Base-by-base conservation (phyloP, 2,329 filamentous ascomycete species). In the Cercospora berteroae region DNA sequence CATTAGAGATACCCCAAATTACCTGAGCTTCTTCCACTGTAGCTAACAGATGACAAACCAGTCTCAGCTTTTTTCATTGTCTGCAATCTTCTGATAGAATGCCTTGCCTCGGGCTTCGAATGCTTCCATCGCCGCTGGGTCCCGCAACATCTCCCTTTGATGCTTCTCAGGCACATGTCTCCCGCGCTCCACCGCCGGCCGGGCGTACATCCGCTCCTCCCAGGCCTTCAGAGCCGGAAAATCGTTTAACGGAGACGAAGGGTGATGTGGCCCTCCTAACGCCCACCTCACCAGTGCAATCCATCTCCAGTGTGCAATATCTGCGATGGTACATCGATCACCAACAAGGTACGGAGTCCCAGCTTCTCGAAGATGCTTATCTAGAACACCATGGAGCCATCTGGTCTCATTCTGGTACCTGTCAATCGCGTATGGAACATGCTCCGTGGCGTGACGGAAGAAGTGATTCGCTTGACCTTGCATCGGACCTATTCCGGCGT, bases 241-340 rank as follows among this genome's bases (percentile, higher is more conserved):
- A 68, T 93, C 88, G 0, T 88, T 82, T 60, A 94, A 86, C 18
- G 64, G 64, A 23, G 42, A 33, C 12, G 48, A 61, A 5, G 67
- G 63, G 18, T 56, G 56, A 16, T 57, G 36, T 60, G 92, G 86
- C 55, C 92, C 77, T n/a, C 89, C 89, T 27, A 68, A 27, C 0
- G 84, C 81, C 83, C 89, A 87, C 13, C 82, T 80, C 0, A 86
- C 82, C 2, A 79, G 76, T 5, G 88, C 83, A 4, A 94, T 84
- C 92, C 92, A 96, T 25, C 91, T 91, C 86, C 89, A 93, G 77
- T 87, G 87, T 52, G 91, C 84, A 68, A 96, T 90, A 77, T 96
- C 93, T 2, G 91, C 69, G 71, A 91, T 75, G 8, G 90, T 92
- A 69, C 85, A 82, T 69, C 86, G 86, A 77, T 91, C 86, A 31